A percentile compares a stretch with the other conserved stretches of the same genome.
These are phyloP conservation scores for Arthroderma sp. DNA, from an alignment of 2,329 filamentous ascomycete genomes.

Conservation along the genomic window DNA sequence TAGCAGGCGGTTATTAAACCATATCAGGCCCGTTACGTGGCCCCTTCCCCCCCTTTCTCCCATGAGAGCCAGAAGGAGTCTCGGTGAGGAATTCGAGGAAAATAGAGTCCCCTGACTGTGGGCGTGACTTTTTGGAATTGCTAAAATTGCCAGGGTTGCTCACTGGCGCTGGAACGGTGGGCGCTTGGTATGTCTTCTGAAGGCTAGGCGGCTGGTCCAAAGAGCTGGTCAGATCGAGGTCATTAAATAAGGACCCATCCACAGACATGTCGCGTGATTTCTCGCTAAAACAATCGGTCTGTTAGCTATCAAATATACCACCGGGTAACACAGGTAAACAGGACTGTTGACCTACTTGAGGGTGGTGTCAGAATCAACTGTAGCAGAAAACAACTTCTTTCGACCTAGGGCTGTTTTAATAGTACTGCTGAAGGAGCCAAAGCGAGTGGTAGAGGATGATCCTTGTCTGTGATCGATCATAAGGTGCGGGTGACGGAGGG, in stretches of 20 bases:
- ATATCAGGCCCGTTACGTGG: not conserved
- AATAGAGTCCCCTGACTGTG: not conserved
- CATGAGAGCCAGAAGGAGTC: not conserved
- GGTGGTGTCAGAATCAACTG: not conserved
- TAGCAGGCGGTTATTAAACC: not conserved
- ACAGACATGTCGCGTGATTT: not conserved
- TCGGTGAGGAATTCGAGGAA: not conserved
- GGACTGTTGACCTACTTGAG: not conserved
- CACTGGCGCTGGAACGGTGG: not conserved
- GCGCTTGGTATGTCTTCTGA: not conserved
- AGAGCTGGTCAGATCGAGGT: not conserved
- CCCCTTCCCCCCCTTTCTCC: not conserved
- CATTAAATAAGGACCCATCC: not conserved
- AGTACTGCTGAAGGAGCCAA: slow-evolving; percentile 20
- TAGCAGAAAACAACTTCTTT: not conserved
- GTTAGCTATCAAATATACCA: not conserved
- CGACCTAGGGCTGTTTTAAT: slow-evolving; percentile 14
- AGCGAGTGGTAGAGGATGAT: slow-evolving; percentile 9
- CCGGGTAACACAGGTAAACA: too few species aligned
- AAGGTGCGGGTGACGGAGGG: slow-evolving; percentile 16
- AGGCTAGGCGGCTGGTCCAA: not conserved
- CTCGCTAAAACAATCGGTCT: not conserved
- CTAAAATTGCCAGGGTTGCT: not conserved
- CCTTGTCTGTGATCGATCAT: slow-evolving; percentile 10
- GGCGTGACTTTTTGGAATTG: not conserved